These are phyloP conservation scores for Suillus clintonianus DNA, from an alignment of 768 basidiomycete species.

Conservation along the genomic window DNA sequence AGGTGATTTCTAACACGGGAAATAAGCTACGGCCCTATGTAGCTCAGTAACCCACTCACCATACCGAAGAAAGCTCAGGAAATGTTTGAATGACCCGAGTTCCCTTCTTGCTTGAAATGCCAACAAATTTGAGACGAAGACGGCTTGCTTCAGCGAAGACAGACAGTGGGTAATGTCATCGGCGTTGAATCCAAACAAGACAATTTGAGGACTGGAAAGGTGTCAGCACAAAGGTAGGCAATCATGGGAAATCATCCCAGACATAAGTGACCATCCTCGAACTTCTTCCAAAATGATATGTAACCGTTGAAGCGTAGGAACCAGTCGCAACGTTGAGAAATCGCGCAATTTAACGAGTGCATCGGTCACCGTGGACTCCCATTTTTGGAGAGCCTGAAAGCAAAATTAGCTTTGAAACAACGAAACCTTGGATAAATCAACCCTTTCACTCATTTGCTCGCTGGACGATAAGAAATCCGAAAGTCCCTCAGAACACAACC, in stretches of 20 bases:
- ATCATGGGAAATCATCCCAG: slow-evolving; percentile 29
- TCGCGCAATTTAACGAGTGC: slow-evolving; percentile 74
- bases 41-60: slow-evolving; percentile 46
- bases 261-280: slow-evolving; percentile 78
- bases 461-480: slow-evolving; percentile 75
- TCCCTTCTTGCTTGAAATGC: slow-evolving; percentile 67
- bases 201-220: slow-evolving; percentile 54
- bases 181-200: slow-evolving; percentile 53
- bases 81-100: slow-evolving; percentile 72
- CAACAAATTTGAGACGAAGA: slow-evolving; percentile 70
- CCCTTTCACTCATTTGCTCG: slow-evolving; percentile 82
- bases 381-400: slow-evolving; percentile 73
- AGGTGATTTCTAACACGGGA: slow-evolving; percentile 44
- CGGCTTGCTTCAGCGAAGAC: slow-evolving; percentile 52
- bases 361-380: slow-evolving; percentile 75
- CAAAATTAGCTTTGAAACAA: slow-evolving; percentile 20
- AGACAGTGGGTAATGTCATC: slow-evolving; percentile 56
- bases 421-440: slow-evolving; percentile 33
- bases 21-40: slow-evolving; percentile 11
- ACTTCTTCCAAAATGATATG: slow-evolving; percentile 78
- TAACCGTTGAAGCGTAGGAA: slow-evolving; percentile 75
- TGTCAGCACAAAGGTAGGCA: slow-evolving; percentile 7
- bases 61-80: slow-evolving; percentile 74
- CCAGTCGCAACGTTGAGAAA: slow-evolving; percentile 65
- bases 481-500: slow-evolving; percentile 69